Conservation (phyloP, 176 grass and related monocot species). For the Oryza longistaminata region DNA sequence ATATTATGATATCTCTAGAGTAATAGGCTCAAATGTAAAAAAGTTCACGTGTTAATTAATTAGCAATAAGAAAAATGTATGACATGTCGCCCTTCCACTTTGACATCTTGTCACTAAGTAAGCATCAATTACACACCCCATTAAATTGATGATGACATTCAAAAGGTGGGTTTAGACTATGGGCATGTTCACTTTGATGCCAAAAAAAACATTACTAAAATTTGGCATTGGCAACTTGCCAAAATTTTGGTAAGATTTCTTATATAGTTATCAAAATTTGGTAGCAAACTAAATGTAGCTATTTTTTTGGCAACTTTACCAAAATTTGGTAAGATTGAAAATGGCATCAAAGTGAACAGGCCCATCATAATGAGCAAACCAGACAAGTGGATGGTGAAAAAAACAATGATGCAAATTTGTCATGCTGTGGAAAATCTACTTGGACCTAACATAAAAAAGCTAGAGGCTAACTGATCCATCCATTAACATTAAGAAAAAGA, state of each 20-base stretch:
- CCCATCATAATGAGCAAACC: not conserved
- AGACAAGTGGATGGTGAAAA: not conserved
- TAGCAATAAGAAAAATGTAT: not conserved
- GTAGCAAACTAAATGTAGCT: too few relatives aligned
- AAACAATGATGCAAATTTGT: not conserved
- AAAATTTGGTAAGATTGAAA: too few relatives aligned
- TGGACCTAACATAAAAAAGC: not conserved
- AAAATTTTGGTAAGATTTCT: too few relatives aligned
- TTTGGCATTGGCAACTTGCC: too few relatives aligned
- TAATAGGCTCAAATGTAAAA: not conserved
- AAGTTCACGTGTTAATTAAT: not conserved
- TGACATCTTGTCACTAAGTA: not conserved
- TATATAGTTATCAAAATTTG: too few relatives aligned
- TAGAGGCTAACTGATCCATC: not conserved
- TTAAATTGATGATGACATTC: not conserved
- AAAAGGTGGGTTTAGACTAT: not conserved
- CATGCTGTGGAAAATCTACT: not conserved
- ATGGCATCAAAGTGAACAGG: too few relatives aligned
- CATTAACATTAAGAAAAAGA: not conserved
- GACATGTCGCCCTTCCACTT: not conserved
- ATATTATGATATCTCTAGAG: not conserved
- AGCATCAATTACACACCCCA: not conserved
- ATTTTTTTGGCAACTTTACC: too few relatives aligned
- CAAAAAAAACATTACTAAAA: too few relatives aligned
- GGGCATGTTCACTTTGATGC: too few relatives aligned